Evolutionary conservation across 495 filamentous ascomycete species (phyloP), one percentile per base, ranked within the genome.

Genomic region (Annulohypoxylon moriforme): DNA sequence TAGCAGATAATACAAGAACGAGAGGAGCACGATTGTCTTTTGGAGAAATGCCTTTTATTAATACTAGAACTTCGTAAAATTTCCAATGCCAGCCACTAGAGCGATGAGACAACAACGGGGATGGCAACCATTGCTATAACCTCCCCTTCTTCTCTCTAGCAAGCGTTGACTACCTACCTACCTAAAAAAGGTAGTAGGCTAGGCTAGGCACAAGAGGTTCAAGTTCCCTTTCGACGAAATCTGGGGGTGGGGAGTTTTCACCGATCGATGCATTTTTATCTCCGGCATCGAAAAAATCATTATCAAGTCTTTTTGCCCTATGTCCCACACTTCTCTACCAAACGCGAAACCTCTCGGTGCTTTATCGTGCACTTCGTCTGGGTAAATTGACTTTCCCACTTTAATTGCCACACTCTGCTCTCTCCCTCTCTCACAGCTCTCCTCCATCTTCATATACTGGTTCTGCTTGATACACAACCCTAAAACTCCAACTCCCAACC

Each of bases 321-420:
- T 77, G 60, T 57, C 70, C 69, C 36, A 63, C 36, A 63, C 69
- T 68, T 73, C 75, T 77, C 75, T 77, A 75, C 67, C 68, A 62
- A 49, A 62, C 71, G 56, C 67, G 63, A 70, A 65, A 68, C 71
- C 64, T 61, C 9, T 61, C 9, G 24, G 61, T 62, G 65, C 65
- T 50, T 71, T 71, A 60, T 72, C 55, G 29, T 47, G 62, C 67
- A 65, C 64, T 61, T 34, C 46, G 40, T 71, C 60, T 72, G 65
- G 65, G 60, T 76, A 55, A 55, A 75, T 73, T 60, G 31, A 46
- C 58, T 24, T 46, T 18, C 53, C 60, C 44, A 71, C 73, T n/a
- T n/a, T 73, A 71, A 73, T 60, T 60, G 64, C 68, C 64, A 69
- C 73, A 68, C 61, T 73, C 56, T 33, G 60, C 25, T n/a, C n/a